Conservation (phyloP, 257 asterid species). For the Scutellaria barbata region DNA sequence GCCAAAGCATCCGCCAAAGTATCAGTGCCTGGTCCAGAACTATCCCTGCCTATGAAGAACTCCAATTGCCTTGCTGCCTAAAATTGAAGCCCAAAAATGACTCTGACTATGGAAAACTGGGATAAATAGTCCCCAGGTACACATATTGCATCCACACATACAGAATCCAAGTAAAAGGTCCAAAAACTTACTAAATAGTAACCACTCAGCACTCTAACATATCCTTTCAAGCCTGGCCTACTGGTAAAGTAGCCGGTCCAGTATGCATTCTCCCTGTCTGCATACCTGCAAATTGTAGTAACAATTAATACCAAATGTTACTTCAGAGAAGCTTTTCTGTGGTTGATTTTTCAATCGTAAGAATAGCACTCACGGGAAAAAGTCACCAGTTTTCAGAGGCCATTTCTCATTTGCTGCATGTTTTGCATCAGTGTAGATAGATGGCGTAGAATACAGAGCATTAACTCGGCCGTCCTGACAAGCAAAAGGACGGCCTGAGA, state of each 20-base stretch:
- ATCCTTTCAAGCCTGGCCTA: slow-evolving; percentile 76
- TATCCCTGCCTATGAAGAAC: slow-evolving; percentile 60
- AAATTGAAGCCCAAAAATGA: slow-evolving; percentile 28
- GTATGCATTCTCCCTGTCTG: slow-evolving; percentile 78
- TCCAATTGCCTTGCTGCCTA: slow-evolving; percentile 86
- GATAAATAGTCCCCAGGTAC: slow-evolving; percentile 14
- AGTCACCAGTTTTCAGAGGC: slow-evolving; percentile 85
- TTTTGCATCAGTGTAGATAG: slow-evolving; percentile 73
- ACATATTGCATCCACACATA: slow-evolving; percentile 7
- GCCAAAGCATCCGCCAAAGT: slow-evolving; percentile 80
- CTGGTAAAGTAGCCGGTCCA: slow-evolving; percentile 92
- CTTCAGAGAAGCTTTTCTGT: neutral
- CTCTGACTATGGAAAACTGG: slow-evolving; percentile 23
- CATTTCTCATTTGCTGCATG: slow-evolving; percentile 64
- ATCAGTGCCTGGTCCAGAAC: slow-evolving; percentile 62
- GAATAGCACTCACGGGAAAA: slow-evolving; percentile 72
- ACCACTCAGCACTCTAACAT: slow-evolving; percentile 74
- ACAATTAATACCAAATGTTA: slow-evolving; percentile 25
- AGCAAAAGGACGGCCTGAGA: slow-evolving; percentile 34
- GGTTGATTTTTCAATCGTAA: slow-evolving; percentile 31
- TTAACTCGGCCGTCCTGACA: slow-evolving; percentile 82
- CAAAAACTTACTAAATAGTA: slow-evolving; percentile 59
- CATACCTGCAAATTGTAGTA: slow-evolving; percentile 53
- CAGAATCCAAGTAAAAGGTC: slow-evolving; percentile 33
- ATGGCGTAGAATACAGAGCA: slow-evolving; percentile 80